Evolutionary conservation across 2,329 filamentous ascomycete genomes (phyloP), one percentile per base, ranked within the genome.

Genomic region (Penicillium concentricum): DNA sequence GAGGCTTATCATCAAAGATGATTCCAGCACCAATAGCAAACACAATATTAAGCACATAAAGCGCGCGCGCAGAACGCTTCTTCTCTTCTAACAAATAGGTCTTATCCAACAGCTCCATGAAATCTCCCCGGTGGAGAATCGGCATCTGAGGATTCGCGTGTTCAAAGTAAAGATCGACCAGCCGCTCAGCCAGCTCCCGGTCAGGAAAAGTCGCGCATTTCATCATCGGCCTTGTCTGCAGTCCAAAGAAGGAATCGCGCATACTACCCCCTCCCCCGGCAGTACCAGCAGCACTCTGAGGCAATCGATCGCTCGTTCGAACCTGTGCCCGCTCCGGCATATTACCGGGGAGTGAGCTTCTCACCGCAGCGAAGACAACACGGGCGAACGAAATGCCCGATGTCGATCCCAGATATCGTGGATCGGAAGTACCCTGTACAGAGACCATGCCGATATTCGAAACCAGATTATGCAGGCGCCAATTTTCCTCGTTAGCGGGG

Each of bases 21-120:
- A 97, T 96, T 18, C 92, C 93, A 18, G 90, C 89, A 7, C 94
- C 94, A 67, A 97, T 97, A 15, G 93, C 93, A 76, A 96, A 97
- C 24, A 97, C 92, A 76, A 97, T 97, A 74, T 97, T 97, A 61
- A 97, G 81, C 78, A 95, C 85, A 75, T 97, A 97, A n/a, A 94
- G 81, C 74, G 96, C 92, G 52, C 89, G 83, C 5, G 91, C 84
- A 2, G 88, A 89, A 26, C 89, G 83, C 51, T 84, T 82, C 57
- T 85, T 84, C 45, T 84, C 82, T 20, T 88, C 84, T 0, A 84
- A 83, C 5, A 84, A 81, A 73, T 96, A 97, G 0, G 91, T 90
- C 44, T 85, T 84, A 52, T 96, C 88, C 70, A 97, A 90, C 76
- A 96, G 86, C 44, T 88, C 84, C 87, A 92, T 91, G 69, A 97